Conservation (phyloP, 768 basidiomycete genomes). For the Mycena belliarum region DNA sequence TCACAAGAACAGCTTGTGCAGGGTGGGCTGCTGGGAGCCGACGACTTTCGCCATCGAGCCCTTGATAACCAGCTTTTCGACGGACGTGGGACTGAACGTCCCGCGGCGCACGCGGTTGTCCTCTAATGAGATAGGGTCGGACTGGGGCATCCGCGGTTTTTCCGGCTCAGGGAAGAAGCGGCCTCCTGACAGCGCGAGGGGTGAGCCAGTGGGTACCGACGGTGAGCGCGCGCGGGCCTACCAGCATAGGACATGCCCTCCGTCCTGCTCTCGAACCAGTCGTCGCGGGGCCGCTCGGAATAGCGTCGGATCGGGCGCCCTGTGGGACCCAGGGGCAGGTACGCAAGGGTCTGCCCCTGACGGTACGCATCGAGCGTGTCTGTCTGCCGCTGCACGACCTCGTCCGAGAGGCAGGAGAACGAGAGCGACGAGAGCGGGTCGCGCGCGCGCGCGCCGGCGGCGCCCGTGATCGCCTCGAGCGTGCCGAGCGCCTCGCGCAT, state of each 20-base stretch:
- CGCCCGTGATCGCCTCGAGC: constrained; percentile 52
- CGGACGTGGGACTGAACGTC: constrained; percentile 35
- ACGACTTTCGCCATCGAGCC: constrained; percentile 58
- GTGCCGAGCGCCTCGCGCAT: constrained; percentile 55
- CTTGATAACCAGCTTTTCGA: constrained; percentile 54
- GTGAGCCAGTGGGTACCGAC: not conserved
- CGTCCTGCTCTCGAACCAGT: constrained; percentile 64
- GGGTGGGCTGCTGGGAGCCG: constrained; percentile 27
- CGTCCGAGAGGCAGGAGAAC: constrained; percentile 62
- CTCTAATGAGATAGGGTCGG: constrained; percentile 39
- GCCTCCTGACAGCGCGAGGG: not conserved
- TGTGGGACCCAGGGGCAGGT: constrained; percentile 57
- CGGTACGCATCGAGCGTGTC: constrained; percentile 49
- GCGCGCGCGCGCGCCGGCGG: constrained; percentile 46
- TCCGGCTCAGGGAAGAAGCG: constrained; percentile 14
- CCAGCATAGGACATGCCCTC: constrained; percentile 60
- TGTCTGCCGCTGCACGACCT: constrained; percentile 52
- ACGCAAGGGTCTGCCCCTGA: constrained; percentile 45
- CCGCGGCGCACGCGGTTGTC: constrained; percentile 44
- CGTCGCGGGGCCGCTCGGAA: constrained; percentile 56
- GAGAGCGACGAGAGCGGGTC: constrained; percentile 65
- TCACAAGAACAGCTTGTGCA: constrained; percentile 30
- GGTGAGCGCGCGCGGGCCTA: constrained; percentile 24
- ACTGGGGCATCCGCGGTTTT: constrained; percentile 27
- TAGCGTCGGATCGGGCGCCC: constrained; percentile 60